These are phyloP conservation scores for Ophiosphaerella korrae DNA, from an alignment of 2,329 filamentous ascomycete species.

Conservation along the genomic window DNA sequence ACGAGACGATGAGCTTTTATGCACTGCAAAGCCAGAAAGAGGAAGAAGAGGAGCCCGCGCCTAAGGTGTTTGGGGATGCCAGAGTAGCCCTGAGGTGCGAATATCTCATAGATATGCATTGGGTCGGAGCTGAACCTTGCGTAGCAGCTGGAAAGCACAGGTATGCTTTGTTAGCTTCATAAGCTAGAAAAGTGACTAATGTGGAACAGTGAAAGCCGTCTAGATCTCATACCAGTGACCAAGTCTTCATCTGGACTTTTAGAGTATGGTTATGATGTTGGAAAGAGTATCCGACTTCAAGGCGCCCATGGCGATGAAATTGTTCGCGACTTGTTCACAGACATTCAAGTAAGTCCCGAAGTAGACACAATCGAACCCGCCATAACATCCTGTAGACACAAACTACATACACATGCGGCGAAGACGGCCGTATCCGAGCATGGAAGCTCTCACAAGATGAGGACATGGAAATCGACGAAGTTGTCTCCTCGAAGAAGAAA, in stretches of 20 bases:
- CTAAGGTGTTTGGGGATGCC: slow-evolving; percentile 68
- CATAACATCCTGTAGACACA: slow-evolving; percentile 26
- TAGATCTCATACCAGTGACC: slow-evolving; percentile 40
- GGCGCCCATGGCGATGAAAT: slow-evolving; percentile 57
- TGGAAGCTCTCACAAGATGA: slow-evolving; percentile 44
- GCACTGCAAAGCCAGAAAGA: slow-evolving; percentile 68
- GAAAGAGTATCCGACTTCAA: slow-evolving; percentile 35
- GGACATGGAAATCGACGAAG: slow-evolving; percentile 36
- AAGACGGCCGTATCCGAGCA: slow-evolving; percentile 53
- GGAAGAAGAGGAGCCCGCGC: slow-evolving; percentile 58
- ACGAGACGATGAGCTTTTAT: slow-evolving; percentile 78
- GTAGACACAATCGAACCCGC: background rate
- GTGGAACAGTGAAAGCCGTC: slow-evolving; percentile 23
- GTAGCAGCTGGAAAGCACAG: slow-evolving; percentile 71
- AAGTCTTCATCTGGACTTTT: slow-evolving; percentile 28
- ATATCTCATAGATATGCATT: slow-evolving; percentile 72
- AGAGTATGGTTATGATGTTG: slow-evolving; percentile 36
- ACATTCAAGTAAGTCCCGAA: slow-evolving; percentile 35
- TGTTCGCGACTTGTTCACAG: slow-evolving; percentile 53
- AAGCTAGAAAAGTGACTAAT: slow-evolving; percentile 1
- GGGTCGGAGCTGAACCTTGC: slow-evolving; percentile 65
- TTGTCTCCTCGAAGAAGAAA: slow-evolving; percentile 25
- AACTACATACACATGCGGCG: slow-evolving; percentile 54
- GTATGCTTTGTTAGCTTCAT: slow-evolving; percentile 50
- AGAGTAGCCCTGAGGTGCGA: slow-evolving; percentile 69